phyloP scores from a whole-genome alignment of 352 stramenopile genomes.

The Globisporangium perplexum region DNA sequence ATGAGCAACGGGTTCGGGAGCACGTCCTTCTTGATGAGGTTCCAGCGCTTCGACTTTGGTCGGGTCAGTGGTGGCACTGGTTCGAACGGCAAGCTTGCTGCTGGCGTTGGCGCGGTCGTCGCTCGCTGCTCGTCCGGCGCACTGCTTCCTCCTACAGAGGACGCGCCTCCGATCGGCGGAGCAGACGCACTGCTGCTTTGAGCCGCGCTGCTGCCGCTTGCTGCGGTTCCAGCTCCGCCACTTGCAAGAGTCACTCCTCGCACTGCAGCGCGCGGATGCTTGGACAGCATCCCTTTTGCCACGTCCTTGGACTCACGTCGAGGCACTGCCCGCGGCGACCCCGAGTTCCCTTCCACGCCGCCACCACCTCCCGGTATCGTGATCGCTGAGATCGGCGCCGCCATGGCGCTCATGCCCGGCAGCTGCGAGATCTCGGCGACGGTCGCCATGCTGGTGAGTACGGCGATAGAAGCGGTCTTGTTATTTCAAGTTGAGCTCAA shows the following conservation, averaged over 20 bases:
- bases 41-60: constrained; percentile 10
- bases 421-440: constrained; percentile 6
- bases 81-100: neutral
- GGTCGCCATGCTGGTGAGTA: constrained; percentile 1
- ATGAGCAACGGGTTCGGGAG: constrained; percentile 44
- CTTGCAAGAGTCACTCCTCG: constrained; percentile 1
- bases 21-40: constrained; percentile 20
- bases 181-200: neutral
- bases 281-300: constrained; percentile 7
- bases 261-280: constrained; percentile 8
- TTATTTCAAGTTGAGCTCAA: too few relatives aligned
- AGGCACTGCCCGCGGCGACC: neutral
- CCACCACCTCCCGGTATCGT: neutral
- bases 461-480: too few relatives aligned
- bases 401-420: constrained; percentile 8
- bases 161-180: neutral
- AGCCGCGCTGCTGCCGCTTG: neutral
- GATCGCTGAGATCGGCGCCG: constrained; percentile 3
- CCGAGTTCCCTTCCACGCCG: neutral
- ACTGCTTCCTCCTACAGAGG: neutral
- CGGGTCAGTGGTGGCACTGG: neutral
- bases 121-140: constrained; percentile 4
- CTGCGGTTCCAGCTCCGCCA: neutral
- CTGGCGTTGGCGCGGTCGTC: neutral
- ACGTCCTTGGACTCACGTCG: constrained; percentile 10